Conservation (phyloP, 331 rosid genomes). For the Pyrus hybrid region DNA sequence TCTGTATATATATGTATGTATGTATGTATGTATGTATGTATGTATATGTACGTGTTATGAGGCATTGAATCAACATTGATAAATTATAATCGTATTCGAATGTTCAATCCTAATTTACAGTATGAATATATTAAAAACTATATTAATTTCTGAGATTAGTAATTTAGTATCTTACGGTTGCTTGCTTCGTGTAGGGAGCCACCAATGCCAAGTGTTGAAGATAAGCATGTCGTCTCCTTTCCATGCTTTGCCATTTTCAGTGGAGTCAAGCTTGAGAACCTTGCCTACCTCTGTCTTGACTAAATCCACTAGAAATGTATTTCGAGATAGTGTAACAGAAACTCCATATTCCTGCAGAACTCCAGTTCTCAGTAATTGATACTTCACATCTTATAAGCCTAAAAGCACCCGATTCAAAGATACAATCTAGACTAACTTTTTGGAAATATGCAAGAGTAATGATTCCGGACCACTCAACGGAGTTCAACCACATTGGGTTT, state of each 20-base stretch:
- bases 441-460: too few relatives aligned
- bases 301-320: slow-evolving; percentile 33
- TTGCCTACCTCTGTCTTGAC: slow-evolving; percentile 18
- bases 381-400: neutral
- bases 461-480: too few relatives aligned
- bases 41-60: too few relatives aligned
- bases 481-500: too few relatives aligned
- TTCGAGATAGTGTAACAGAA: slow-evolving; percentile 7
- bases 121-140: too few relatives aligned
- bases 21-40: too few relatives aligned
- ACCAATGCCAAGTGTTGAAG: slow-evolving; percentile 44
- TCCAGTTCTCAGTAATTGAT: neutral
- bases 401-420: neutral
- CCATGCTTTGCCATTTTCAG: slow-evolving; percentile 30
- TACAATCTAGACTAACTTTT: too few relatives aligned
- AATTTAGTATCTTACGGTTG: slow-evolving; percentile 21
- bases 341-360: slow-evolving; percentile 15
- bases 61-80: too few relatives aligned
- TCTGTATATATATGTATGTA: fast-evolving
- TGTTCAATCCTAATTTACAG: neutral
- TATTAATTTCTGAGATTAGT: neutral
- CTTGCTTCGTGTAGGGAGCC: slow-evolving; percentile 28
- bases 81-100: neutral
- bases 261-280: slow-evolving; percentile 38
- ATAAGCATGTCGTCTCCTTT: slow-evolving; percentile 33